Conservation (phyloP, 805 yeast species). For the Ogataea glucozyma region DNA sequence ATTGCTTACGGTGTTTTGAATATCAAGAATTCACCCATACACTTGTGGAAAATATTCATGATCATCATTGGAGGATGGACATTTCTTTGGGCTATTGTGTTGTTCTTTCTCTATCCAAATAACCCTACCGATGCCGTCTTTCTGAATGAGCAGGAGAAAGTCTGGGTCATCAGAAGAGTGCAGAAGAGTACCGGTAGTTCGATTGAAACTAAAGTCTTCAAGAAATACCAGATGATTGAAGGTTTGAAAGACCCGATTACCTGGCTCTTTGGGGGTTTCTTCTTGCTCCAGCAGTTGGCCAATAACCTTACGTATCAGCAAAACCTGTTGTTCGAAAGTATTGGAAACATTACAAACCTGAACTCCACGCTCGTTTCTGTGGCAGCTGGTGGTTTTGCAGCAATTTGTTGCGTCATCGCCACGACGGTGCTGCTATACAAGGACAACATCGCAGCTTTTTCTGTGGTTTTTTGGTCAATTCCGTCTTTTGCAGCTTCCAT, state of each 20-base stretch:
- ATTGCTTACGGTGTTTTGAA: constrained; percentile 27
- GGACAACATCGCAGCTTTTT: constrained; percentile 27
- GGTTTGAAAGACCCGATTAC: constrained; percentile 37
- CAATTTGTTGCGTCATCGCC: constrained; percentile 40
- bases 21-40: constrained; percentile 19
- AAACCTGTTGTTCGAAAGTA: constrained; percentile 44
- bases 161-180: constrained; percentile 34
- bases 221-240: constrained; percentile 30
- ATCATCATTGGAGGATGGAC: constrained; percentile 58
- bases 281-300: constrained; percentile 21
- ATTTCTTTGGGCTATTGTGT: constrained; percentile 36
- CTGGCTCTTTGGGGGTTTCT: constrained; percentile 42
- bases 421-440: constrained; percentile 34
- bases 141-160: constrained; percentile 34
- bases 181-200: constrained; percentile 27
- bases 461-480: constrained; percentile 18
- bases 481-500: constrained; percentile 44
- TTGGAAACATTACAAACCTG: constrained; percentile 41
- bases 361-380: constrained; percentile 52
- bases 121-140: constrained; percentile 56
- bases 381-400: constrained; percentile 52
- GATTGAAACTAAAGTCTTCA: constrained; percentile 29
- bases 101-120: constrained; percentile 50
- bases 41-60: constrained; percentile 49
- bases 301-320: constrained; percentile 34